These are phyloP conservation scores for Citrus reticulata DNA, from an alignment of 345 rosid genomes.

Conservation along the genomic window DNA sequence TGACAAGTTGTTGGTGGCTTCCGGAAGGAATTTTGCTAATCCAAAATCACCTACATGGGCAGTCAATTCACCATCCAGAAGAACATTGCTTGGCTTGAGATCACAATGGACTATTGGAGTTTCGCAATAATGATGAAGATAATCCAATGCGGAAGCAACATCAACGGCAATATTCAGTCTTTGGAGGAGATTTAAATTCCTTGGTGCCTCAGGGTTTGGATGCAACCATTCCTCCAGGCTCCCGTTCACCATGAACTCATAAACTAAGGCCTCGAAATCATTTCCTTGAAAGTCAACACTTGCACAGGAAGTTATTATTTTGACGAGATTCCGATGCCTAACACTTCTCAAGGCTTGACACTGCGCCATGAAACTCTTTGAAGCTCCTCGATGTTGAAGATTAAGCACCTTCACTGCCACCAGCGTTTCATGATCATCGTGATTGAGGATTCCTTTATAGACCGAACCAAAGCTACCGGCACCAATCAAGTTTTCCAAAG, in stretches of 20 bases:
- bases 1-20: not conserved
- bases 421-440: not conserved
- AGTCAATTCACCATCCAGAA: not conserved
- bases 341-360: slow-evolving; percentile 21
- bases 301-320: slow-evolving; percentile 26
- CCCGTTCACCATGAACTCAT: slow-evolving; percentile 13
- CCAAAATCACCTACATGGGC: slow-evolving; percentile 7
- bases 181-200: not conserved
- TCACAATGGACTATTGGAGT: slow-evolving; percentile 23
- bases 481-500: slow-evolving; percentile 21
- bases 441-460: slow-evolving; percentile 19
- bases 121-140: slow-evolving; percentile 17
- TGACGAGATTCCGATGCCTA: slow-evolving; percentile 29
- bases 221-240: slow-evolving; percentile 18
- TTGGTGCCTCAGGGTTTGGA: not conserved
- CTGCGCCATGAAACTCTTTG: slow-evolving; percentile 24
- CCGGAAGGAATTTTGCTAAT: not conserved
- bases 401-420: slow-evolving; percentile 4
- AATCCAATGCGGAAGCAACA: slow-evolving; percentile 13
- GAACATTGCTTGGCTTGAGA: slow-evolving; percentile 15
- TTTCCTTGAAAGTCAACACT: slow-evolving; percentile 16
- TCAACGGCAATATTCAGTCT: slow-evolving; percentile 1
- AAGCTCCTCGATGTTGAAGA: slow-evolving; percentile 14
- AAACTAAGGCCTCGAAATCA: slow-evolving; percentile 34
- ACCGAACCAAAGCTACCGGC: slow-evolving; percentile 26